Evolutionary conservation across 495 filamentous ascomycete genomes (phyloP), one percentile per base, ranked within the genome.

Genomic region (Penicillium desertorum): DNA sequence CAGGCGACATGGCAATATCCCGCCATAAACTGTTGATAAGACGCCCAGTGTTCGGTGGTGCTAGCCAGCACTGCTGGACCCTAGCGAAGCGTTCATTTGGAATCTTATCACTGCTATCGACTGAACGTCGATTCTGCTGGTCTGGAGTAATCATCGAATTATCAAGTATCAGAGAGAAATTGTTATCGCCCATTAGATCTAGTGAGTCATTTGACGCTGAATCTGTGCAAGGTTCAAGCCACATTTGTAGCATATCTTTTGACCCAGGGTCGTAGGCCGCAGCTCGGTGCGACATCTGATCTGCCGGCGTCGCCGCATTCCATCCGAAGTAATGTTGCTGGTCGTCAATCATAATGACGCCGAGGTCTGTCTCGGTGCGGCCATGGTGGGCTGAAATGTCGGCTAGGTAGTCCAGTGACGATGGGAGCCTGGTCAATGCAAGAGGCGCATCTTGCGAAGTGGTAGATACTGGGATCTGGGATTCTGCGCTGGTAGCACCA

Each of bases 41-140:
- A 5, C 79, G 74, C 2, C 75, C 71, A 2, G 71, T 69, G 43
- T 75, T 77, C 2, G 71, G 60, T 16, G 76, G 71, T 32, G 76
- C 75, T 9, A 77, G 59, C 79, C 79, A 82, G 58, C 71, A 79
- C 41, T 74, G 72, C 57, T 82, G 77, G 9, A 82, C 77, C 54
- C 71, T 73, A 20, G 70, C 62, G 48, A 82, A 82, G 2, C 79
- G 64, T 58, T 82, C 79, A 56, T 67, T 76, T 1, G 76, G 71
- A 43, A 80, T 80, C 55, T 72, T 63, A 16, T 66, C 57, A 44
- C 63, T 62, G 69, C 66, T 72, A 17, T 74, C 71, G 4, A 58
- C 44, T 5, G 63, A 65, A 36, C 69, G 61, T 27, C 66, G 64
- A 54, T 45, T 46, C 29, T 70, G 66, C 27, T 60, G 61, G 48